These are phyloP conservation scores for Acer negundo DNA, from an alignment of 345 rosid species.

Conservation along the genomic window DNA sequence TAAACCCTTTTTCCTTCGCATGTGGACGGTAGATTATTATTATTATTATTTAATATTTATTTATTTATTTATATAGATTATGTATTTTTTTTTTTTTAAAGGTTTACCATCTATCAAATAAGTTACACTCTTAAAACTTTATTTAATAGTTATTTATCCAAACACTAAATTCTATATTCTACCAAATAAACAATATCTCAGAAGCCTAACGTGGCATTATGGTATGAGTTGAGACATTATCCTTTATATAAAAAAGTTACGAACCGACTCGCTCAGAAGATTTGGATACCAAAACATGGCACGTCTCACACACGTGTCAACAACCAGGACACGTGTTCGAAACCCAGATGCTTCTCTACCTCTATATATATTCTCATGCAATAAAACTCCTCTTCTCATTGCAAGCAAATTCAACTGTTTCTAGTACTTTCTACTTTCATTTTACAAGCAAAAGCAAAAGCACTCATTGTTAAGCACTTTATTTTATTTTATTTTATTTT, in stretches of 20 bases:
- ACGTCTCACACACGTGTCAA: constrained; percentile 35
- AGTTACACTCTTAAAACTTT: too few relatives aligned
- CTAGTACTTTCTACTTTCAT: too few relatives aligned
- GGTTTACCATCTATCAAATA: too few relatives aligned
- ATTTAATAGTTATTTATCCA: too few relatives aligned
- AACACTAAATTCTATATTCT: too few relatives aligned
- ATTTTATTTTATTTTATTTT: not conserved
- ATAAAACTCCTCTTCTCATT: too few relatives aligned
- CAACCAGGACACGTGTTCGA: constrained; percentile 18
- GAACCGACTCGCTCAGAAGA: constrained; percentile 12
- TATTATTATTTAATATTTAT: too few relatives aligned
- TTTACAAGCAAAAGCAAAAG: not conserved
- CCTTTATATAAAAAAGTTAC: not conserved
- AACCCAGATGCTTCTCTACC: not conserved
- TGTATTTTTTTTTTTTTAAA: too few relatives aligned
- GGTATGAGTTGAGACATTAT: not conserved
- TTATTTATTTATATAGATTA: too few relatives aligned
- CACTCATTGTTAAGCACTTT: not conserved
- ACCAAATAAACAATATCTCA: too few relatives aligned
- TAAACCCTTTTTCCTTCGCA: too few relatives aligned
- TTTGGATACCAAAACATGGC: not conserved
- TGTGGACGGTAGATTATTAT: too few relatives aligned
- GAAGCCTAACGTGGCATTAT: not conserved
- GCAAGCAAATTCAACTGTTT: not conserved
- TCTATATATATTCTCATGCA: not conserved